Conservation (phyloP, 352 stramenopile genomes). For the Globisporangium solare region DNA sequence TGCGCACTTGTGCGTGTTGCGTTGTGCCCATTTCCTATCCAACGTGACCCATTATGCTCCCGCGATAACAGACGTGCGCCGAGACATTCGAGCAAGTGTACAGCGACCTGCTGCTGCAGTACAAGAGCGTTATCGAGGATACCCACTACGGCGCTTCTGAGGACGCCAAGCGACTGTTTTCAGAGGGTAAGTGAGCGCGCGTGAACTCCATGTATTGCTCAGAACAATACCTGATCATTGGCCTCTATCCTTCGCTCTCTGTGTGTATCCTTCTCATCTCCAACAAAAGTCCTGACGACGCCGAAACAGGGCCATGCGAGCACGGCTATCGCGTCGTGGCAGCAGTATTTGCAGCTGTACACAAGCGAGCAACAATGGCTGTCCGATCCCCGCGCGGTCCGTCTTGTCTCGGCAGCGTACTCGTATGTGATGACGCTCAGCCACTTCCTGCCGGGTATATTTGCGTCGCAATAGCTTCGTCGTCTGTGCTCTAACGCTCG, state of each 20-base stretch:
- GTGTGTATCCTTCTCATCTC: no score
- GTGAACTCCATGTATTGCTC: not conserved
- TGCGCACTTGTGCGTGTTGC: not conserved
- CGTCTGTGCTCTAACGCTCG: no score
- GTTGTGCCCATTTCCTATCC: slow-evolving; percentile 3
- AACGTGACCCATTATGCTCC: not conserved
- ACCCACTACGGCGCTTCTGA: slow-evolving; percentile 27
- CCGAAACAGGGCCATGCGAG: not conserved
- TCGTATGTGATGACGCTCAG: slow-evolving; percentile 66
- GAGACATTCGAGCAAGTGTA: slow-evolving; percentile 20
- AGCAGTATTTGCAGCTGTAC: slow-evolving; percentile 40
- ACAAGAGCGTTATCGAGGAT: slow-evolving; percentile 39
- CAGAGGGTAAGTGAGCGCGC: slow-evolving; percentile 19
- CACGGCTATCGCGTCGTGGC: slow-evolving; percentile 27
- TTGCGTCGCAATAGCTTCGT: not conserved
- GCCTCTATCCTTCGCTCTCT: no score
- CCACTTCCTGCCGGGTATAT: slow-evolving; percentile 31
- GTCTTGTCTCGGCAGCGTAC: slow-evolving; percentile 62
- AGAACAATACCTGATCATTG: no score
- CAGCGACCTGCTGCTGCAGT: slow-evolving; percentile 28
- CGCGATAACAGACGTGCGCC: slow-evolving; percentile 23
- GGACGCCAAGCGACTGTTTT: slow-evolving; percentile 37
- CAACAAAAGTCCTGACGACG: not conserved
- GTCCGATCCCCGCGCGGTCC: slow-evolving; percentile 24
- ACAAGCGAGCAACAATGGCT: slow-evolving; percentile 26